Conservation (phyloP, 2,329 filamentous ascomycete genomes). For the Mariannaea sp. region DNA sequence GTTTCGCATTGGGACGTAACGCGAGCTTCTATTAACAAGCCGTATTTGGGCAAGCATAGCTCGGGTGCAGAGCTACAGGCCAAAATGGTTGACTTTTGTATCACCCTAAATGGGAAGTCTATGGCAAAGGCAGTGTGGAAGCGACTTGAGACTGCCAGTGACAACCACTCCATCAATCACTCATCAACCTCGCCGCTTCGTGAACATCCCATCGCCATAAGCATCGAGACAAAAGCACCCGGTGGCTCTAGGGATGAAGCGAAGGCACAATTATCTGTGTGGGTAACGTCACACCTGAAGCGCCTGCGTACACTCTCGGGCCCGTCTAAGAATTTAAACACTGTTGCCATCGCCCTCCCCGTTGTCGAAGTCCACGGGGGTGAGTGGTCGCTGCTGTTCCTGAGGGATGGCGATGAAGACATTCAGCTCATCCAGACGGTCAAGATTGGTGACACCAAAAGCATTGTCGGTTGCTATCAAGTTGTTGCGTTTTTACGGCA, state of each 20-base stretch:
- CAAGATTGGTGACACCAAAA: constrained; percentile 12
- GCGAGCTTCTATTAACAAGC: constrained; percentile 9
- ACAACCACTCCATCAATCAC: constrained; percentile 12
- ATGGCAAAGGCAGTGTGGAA: not conserved
- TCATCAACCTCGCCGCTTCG: constrained; percentile 7
- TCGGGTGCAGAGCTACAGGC: constrained; percentile 6
- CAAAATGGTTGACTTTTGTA: constrained; percentile 16
- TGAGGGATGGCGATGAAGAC: not conserved
- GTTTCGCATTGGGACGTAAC: constrained; percentile 14
- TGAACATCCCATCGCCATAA: constrained; percentile 13
- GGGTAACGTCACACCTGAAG: constrained; percentile 11
- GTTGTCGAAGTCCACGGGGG: constrained; percentile 8
- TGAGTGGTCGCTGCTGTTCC: constrained; percentile 11
- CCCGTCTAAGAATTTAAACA: not conserved
- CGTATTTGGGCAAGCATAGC: constrained; percentile 4
- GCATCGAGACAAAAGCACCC: constrained; percentile 8
- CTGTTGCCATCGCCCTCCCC: not conserved
- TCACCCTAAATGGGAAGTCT: constrained; percentile 1
- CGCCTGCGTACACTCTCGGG: constrained; percentile 3
- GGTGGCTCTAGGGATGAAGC: not conserved
- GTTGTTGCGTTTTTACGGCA: constrained; percentile 9
- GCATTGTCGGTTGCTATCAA: constrained; percentile 5
- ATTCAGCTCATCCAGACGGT: constrained; percentile 3
- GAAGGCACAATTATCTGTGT: constrained; percentile 6
- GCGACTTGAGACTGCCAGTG: constrained; percentile 3